These are phyloP conservation scores for Novymonas esmeraldas DNA, from an alignment of 208 protist genomes.

Conservation along the genomic window DNA sequence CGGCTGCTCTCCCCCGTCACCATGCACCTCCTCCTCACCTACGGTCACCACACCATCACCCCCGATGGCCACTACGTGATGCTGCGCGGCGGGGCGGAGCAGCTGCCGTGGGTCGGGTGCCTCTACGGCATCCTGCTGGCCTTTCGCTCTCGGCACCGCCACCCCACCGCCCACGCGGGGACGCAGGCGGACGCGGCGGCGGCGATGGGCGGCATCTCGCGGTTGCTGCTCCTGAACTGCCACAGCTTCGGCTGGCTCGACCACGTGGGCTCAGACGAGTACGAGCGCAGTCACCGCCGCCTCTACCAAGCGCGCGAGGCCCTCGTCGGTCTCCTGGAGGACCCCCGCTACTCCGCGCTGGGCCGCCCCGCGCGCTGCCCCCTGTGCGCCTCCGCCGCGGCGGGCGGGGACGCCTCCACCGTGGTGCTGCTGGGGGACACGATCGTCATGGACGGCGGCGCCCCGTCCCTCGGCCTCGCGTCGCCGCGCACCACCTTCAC, in stretches of 20 bases:
- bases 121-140: slow-evolving; percentile 50
- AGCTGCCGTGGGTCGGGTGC: slow-evolving; percentile 65
- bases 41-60: slow-evolving; percentile 53
- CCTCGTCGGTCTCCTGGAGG: slow-evolving; percentile 29
- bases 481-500: slow-evolving; percentile 31
- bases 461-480: slow-evolving; percentile 51
- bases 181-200: background rate
- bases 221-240: slow-evolving; percentile 69
- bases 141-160: slow-evolving; percentile 16
- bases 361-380: slow-evolving; percentile 27
- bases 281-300: slow-evolving; percentile 44
- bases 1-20: slow-evolving; percentile 44
- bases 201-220: slow-evolving; percentile 24
- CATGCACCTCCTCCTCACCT: slow-evolving; percentile 57
- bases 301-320: slow-evolving; percentile 40
- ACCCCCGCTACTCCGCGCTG: slow-evolving; percentile 32
- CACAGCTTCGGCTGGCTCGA: slow-evolving; percentile 68
- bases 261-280: slow-evolving; percentile 44
- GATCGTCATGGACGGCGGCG: slow-evolving; percentile 68
- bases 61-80: slow-evolving; percentile 49
- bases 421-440: slow-evolving; percentile 57
- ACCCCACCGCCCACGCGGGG: background rate
- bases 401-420: slow-evolving; percentile 28
- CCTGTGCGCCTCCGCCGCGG: slow-evolving; percentile 12
- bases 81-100: slow-evolving; percentile 50